Evolutionary conservation across 169 alveolate species (phyloP), one percentile per base, ranked within the genome.

Genomic region (Cryptosporidium tyzzeri): DNA sequence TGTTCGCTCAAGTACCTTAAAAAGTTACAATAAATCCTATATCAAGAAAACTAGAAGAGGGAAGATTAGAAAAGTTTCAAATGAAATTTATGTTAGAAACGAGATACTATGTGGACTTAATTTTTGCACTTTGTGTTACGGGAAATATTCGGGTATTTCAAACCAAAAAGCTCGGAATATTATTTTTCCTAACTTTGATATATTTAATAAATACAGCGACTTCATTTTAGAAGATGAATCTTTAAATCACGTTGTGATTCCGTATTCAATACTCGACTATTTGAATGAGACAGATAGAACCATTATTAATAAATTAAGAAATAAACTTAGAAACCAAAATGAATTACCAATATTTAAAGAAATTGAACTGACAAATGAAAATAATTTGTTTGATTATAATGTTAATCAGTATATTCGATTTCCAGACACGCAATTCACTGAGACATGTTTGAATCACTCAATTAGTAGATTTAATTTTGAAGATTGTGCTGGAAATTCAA

Each of bases 21-120:
- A 10, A 16, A 37, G 71, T 16, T 37, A 14, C 26, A 65, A 65
- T 31, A 68, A 80, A 59, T 50, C 85, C 9, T 80, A 51, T 68
- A 71, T 85, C 45, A 85, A 92, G 87, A 84, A 85, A 35, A 93
- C 94, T 41, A 71, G 92, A 71, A 84, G 92, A 59, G 95, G 94
- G 18, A 93, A 93, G 84, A 85, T 94, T 65, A 94, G 95, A 58
- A 94, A 93, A 71, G 85, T 85, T 10, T 92, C 94, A 6, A 84
- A 91, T 3, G 97, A 95, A 91, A 80, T 94, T 16, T 96, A 96
- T 84, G 59, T 94, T 10, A 71, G 97, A 41, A 93, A 93, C 39
- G 96, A 95, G 86, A 92, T 95, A 21, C 59, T 86, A 9, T 94
- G 96, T 55, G 94, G 94, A 8, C 29, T 92, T n/a, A 55, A 33